These are phyloP conservation scores for Leccinum disarticulatum DNA, from an alignment of 768 basidiomycete species.

Conservation along the genomic window DNA sequence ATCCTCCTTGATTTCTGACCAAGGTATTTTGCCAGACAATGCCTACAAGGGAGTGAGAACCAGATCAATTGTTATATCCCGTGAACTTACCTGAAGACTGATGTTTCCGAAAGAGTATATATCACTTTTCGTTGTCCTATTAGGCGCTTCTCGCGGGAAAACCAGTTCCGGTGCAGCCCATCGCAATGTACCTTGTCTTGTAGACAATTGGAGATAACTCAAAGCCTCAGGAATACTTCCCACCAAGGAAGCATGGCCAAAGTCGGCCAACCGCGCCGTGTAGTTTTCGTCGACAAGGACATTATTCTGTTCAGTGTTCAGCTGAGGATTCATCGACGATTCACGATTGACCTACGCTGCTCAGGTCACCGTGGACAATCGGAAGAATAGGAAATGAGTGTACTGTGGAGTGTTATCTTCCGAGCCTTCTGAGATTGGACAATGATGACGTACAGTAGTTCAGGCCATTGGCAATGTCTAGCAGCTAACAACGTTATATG, in stretches of 20 bases:
- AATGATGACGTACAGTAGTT: neutral
- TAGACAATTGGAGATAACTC: neutral
- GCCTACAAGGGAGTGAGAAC: neutral
- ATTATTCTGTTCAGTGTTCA: neutral
- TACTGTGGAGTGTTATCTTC: neutral
- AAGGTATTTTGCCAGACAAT: neutral
- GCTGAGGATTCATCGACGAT: neutral
- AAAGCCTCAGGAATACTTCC: neutral
- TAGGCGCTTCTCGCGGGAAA: neutral
- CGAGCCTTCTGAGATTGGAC: neutral
- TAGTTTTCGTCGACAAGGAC: neutral
- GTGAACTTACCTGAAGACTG: neutral
- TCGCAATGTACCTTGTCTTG: neutral
- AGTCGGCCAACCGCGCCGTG: neutral
- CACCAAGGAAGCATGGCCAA: neutral
- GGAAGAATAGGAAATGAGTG: neutral
- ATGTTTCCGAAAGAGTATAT: neutral
- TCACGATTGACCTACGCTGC: neutral
- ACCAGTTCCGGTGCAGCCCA: neutral
- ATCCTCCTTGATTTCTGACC: neutral
- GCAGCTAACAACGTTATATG: neutral
- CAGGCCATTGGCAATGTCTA: neutral
- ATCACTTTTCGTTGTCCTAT: neutral
- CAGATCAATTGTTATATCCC: fast-evolving
- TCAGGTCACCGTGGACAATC: neutral